Percentiles rank a stretch among this genome's conserved stretches.
phyloP scores from a whole-genome alignment of 2,329 filamentous ascomycete genomes.

The Aureobasidium musti region DNA sequence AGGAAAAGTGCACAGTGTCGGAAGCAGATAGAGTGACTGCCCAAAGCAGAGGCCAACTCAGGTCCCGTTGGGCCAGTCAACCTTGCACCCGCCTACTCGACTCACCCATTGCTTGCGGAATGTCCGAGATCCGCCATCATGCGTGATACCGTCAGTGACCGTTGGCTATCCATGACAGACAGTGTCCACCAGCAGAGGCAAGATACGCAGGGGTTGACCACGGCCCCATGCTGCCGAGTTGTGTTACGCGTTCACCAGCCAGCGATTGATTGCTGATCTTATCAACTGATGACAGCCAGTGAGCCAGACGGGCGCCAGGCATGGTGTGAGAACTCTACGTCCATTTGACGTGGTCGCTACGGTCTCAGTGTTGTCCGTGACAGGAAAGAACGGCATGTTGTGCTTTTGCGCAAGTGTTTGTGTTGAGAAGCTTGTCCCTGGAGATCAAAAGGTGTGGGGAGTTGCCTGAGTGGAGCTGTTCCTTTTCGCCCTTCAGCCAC shows the following conservation, averaged over 20 bases:
- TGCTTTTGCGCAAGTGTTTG: conserved; percentile 1
- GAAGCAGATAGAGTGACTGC: conserved; percentile 11
- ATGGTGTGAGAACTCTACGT: neutral
- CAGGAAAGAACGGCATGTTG: neutral
- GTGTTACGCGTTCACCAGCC: conserved; percentile 22
- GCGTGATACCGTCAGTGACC: conserved; percentile 1
- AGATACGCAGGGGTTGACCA: conserved; percentile 11
- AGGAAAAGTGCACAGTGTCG: neutral
- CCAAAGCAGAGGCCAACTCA: conserved; percentile 12
- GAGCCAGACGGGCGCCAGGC: neutral
- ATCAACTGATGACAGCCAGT: conserved; percentile 2
- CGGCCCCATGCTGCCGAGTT: conserved; percentile 23
- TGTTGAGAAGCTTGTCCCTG: conserved; percentile 9
- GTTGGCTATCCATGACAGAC: conserved; percentile 1
- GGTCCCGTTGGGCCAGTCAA: neutral
- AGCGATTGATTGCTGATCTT: conserved; percentile 13
- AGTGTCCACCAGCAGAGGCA: neutral
- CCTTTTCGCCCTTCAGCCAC: neutral
- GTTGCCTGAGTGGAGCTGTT: conserved; percentile 2
- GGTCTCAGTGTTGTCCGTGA: conserved; percentile 10
- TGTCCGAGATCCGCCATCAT: conserved; percentile 13
- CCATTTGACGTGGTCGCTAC: neutral
- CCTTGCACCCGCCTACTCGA: conserved; percentile 4
- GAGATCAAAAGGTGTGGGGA: conserved; percentile 5
- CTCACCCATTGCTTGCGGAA: conserved; percentile 4